Base-by-base conservation (phyloP, 345 rosid genomes). In the Euphorbia peplus region DNA sequence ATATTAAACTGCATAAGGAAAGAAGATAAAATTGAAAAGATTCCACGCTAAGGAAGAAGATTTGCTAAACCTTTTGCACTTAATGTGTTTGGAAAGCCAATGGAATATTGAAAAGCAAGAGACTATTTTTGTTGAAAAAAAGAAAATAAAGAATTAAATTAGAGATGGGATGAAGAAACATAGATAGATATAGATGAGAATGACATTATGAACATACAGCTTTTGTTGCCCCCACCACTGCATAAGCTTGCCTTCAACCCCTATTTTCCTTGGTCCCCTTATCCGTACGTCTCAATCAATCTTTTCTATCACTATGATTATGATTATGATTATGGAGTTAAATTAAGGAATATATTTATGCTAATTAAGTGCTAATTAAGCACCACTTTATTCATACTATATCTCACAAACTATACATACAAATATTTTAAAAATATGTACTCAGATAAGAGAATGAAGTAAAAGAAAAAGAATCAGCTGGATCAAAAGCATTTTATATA, bases 331-430 rank as follows among this genome's bases (percentile, higher is more conserved):
- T 60, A 19, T 68, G 12, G 25, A 51, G 30, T 55, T 64, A 61
- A 64, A 50, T 79, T n/a, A n/a, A n/a, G n/a, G n/a, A n/a, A n/a
- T n/a, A n/a, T n/a, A n/a, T n/a, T n/a, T n/a, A n/a, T n/a, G n/a
- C n/a, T n/a, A n/a, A n/a, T n/a, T n/a, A n/a, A n/a, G n/a, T n/a
- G n/a, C n/a, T n/a, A n/a, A n/a, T n/a, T n/a, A n/a, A n/a, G n/a
- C n/a, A n/a, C n/a, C n/a, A n/a, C n/a, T n/a, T n/a, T 79, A 83
- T 79, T 83, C 78, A 66, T 81, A 75, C 73, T 64, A 41, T 73
- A 41, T 73, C 66, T 69, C 60, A 44, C 63, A 13, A 29, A 75
- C 78, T 76, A 69, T 78, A 73, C 81, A 74, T 75, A 79, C 81
- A 82, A 50, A 71, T 18, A 37, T 52, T 78, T 79, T 60, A 72